phyloP scores from a whole-genome alignment of 2,329 filamentous ascomycete species.

The Fusarium sp. region DNA sequence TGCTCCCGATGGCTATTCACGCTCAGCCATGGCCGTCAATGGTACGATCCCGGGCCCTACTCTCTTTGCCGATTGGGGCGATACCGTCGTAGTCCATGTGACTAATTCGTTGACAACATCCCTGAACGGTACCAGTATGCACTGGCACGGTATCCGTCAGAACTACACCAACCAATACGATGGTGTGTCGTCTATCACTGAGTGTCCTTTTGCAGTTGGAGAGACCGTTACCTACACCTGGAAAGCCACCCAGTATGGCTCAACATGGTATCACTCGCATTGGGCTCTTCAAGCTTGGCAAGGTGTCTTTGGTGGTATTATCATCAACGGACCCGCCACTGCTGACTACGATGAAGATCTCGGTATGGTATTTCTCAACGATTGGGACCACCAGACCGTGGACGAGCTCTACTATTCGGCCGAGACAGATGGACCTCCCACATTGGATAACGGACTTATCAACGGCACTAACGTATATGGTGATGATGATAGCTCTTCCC shows the following conservation, averaged over 20 bases:
- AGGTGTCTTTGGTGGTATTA: conserved; percentile 69
- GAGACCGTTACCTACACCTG: conserved; percentile 67
- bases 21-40: conserved; percentile 62
- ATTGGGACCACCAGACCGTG: conserved; percentile 65
- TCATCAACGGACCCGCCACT: conserved; percentile 70
- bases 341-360: conserved; percentile 73
- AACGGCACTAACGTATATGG: conserved; percentile 58
- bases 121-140: conserved; percentile 70
- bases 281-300: conserved; percentile 62
- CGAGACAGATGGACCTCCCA: conserved; percentile 48
- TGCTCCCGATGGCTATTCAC: conserved; percentile 60
- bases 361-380: conserved; percentile 68
- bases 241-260: conserved; percentile 66
- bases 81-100: conserved; percentile 64
- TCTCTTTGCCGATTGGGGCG: conserved; percentile 65
- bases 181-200: conserved; percentile 64
- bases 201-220: conserved; percentile 65
- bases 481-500: conserved; percentile 37
- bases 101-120: conserved; percentile 58
- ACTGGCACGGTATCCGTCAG: conserved; percentile 73
- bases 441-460: conserved; percentile 59
- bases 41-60: conserved; percentile 69
- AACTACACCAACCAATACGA: conserved; percentile 66
- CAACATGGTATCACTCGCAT: conserved; percentile 72
- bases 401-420: conserved; percentile 51